Base-by-base conservation (phyloP, 179 eudicot species). In the Beta macrorhiza region DNA sequence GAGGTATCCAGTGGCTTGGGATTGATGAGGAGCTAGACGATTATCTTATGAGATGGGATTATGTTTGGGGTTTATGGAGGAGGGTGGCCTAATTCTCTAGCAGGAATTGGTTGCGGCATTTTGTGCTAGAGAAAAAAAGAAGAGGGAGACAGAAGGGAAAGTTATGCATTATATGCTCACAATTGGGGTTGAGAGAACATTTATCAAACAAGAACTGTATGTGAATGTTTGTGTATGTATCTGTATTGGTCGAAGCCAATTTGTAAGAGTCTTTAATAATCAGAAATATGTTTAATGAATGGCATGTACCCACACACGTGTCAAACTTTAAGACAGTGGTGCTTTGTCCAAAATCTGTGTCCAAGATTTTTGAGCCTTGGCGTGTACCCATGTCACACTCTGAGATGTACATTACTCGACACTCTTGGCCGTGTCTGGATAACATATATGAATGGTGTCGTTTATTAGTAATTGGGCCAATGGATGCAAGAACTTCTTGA, bases 401-500 rank as follows among this genome's bases (percentile, higher is more conserved):
- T 20, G 25, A 7, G 65, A 62, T 62, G n/a, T 62, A 20, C 22
- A 19, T 61, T 17, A 19, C 25, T 19, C 7, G 64, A 61, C 19
- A 61, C 3, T 62, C 13, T 11, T 67, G 19, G 29, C 47, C 13
- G 32, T 67, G 47, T 67, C 47, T 32, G 15, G 20, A 37, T 29
- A 67, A 67, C 70, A 32, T 67, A 3, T 13, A 67, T 67, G 47
- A 67, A 67, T 37, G 47, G 44, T 67, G 19, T 67, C 45, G 14
- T 67, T 67, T 15, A 25, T 67, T 25, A 37, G 47, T 29, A 32
- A 67, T 37, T 29, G 4, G 29, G 16, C 44, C 47, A 67, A 15
- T 67, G 47, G 71, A 67, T 37, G 47, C 71, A 67, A 62, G 65
- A 61, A 65, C 70, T 67, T 67, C 19, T 12, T 17, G 13, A 62